Evolutionary conservation across 805 yeast genomes (phyloP), one percentile per base, ranked within the genome.

Genomic region (Myxozyma mucilagina): DNA sequence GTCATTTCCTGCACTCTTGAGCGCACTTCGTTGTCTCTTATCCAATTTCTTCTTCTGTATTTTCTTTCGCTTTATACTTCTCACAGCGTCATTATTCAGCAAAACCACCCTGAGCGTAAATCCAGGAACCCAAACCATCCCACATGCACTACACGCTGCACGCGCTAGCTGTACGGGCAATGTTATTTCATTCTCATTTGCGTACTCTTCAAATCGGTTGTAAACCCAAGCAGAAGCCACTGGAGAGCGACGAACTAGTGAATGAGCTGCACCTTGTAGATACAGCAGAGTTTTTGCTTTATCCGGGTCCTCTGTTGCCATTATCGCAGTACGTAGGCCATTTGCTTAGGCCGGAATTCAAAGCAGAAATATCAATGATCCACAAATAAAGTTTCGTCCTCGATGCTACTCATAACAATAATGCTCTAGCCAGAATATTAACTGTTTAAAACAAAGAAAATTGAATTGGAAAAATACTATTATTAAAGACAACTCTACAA

Each of bases 71-170:
- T 7, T 43, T 39, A 32, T 32, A 50, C 29, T n/a, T 36, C 53
- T 49, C 11, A 16, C 51, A 13, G 16, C 34, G 14, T 18, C 55
- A 11, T 53, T 36, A 34, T 45, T 14, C 42, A 47, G n/a, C 11
- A 61, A n/a, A n/a, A 36, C 10, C 13, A 63, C 63, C 8, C n/a
- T 13, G 18, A 63, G 35, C 43, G 57, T 63, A 32, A 39, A 41
- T 16, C 65, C 67, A 35, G 67, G 65, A 41, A 63, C 54, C 65
- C 65, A 63, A 13, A 63, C 59, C 14, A 60, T 34, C 35, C 47
- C 6, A 35, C 67, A 63, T 24, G 57, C 61, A 10, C 55, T 50
- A 42, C 67, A 63, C 14, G 65, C 57, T 16, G 58, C 11, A 11
- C 66, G 54, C 29, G 50, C 41, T 5, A 63, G 57, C 20, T 59